Base-by-base conservation (phyloP, 768 basidiomycete genomes). In the Tremella yokohamensis region DNA sequence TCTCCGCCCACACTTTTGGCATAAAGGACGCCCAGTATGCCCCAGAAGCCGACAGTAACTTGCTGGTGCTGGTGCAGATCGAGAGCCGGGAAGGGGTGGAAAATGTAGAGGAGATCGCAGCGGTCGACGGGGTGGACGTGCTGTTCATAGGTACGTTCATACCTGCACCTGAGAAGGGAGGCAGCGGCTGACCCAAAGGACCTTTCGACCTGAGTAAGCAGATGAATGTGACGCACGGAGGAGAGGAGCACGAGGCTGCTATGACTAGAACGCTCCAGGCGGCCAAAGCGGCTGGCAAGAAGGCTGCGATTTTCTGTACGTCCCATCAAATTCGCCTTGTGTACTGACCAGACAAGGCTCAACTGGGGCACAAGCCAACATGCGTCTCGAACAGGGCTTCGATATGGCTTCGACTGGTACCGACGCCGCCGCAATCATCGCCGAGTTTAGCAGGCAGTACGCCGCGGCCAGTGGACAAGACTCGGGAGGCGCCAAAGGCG, bases 11-110 rank as follows among this genome's bases (percentile, higher is more conserved):
- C 34, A 54, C 64, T 8, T 77, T 76, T 57, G 68, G 68, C 8
- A 51, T 52, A 19, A 52, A 51, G 29, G 60, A 66, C 19, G 57
- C 63, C n/a, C 65, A 70, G 20, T 78, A 78, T 55, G 68, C 70
- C 19, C 54, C 55, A 2, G 57, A 56, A 13, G 69, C 74, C 7
- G 74, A 76, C 64, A 62, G 69, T 16, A 63, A 66, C 38, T 59
- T 71, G 1, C 53, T 78, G 16, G 70, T 74, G 45, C 71, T 74
- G 47, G 72, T 78, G 1, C 77, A 78, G 61, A 78, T 78, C 39
- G 77, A 78, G 59, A 68, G 65, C 3, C 49, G 57, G 16, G 45
- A 65, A 22, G 77, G 72, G 2, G 49, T 78, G 1, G 65, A 73
- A 55, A 77, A 77, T 58, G 72, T 71, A 15, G 69, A 73, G 52